Base-by-base conservation (phyloP, 2,329 filamentous ascomycete genomes). In the Ophiobolus disseminans region DNA sequence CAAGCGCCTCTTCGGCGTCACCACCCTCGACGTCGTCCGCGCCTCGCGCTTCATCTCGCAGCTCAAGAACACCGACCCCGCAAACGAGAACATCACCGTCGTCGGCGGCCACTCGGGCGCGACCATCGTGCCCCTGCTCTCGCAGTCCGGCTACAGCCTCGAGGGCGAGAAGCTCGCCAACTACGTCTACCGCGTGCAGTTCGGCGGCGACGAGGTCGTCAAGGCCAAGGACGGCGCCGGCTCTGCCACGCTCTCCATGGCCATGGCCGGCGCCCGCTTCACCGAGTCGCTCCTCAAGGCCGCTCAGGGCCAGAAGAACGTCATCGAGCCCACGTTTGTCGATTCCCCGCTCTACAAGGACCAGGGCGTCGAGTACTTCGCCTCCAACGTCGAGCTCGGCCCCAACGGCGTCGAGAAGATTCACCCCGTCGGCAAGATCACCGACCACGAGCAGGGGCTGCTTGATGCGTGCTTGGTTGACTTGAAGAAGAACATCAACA, bases 341-440 rank as follows among this genome's bases (percentile, higher is more conserved):
- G 91, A 99, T 80, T 93, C 88, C 75, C 92, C 93, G 58, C 86
- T 97, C 65, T 97, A 91, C 90, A 97, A 97, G 88, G 91, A 97
- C 82, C 89, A 95, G 82, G 94, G 93, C 72, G 85, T 96, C 70
- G 89, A 96, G 53, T 99, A 96, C 89, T 99, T 99, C 82, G 88
- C 91, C 74, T 92, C 89, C 80, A 88, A 86, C 78, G 90, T 99
- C 73, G 90, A 96, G 83, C 90, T 99, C 72, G 94, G 94, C 80
- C 91, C 92, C 76, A 88, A 93, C 76, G 94, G 94, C 82, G 93
- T 95, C 62, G 87, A 94, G 85, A 89, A 96, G 86, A 93, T 97
- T 76, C 83, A 88, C 76, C 86, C 89, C 68, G 80, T 99, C 67
- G 94, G 94, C 78, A 82, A 89, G 78, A 73, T 97, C 73, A 90